phyloP scores from a whole-genome alignment of 75 land plant genomes.

The Pinus taeda region DNA sequence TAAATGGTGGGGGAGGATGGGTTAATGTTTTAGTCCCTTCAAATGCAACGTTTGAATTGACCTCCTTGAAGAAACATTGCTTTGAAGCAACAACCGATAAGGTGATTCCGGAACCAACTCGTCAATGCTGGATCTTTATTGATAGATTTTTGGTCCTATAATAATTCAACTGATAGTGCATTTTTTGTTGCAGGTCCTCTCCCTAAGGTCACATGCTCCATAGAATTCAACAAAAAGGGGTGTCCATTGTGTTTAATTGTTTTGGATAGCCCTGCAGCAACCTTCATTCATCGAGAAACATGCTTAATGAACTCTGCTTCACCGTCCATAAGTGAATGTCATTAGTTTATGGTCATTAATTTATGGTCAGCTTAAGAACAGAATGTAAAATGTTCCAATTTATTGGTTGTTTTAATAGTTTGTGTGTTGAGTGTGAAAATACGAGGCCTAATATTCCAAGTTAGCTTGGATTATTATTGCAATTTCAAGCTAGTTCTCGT shows the following conservation, averaged over 20 bases:
- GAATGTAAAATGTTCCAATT: neutral
- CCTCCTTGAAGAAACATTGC: no score
- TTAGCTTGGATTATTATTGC: neutral
- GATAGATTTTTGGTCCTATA: neutral
- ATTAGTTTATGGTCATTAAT: neutral
- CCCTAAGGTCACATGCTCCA: constrained; percentile 55
- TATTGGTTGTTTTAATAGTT: neutral
- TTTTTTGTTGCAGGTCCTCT: constrained; percentile 46
- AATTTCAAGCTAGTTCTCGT: constrained; percentile 6
- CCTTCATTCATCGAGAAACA: constrained; percentile 23
- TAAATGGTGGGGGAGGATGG: no score
- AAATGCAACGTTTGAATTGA: no score
- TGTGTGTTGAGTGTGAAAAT: neutral
- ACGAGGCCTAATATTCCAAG: neutral
- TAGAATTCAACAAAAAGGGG: constrained; percentile 40
- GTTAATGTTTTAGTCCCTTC: no score
- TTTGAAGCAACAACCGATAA: no score
- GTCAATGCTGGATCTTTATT: neutral
- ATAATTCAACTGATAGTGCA: neutral
- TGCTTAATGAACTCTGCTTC: constrained; percentile 28
- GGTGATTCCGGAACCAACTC: no score
- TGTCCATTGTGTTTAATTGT: constrained; percentile 57
- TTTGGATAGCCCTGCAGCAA: constrained; percentile 35
- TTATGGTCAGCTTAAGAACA: no score
- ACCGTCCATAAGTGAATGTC: constrained; percentile 21